Conservation (phyloP, 139 green algal species). For the Chlorella sp. region DNA sequence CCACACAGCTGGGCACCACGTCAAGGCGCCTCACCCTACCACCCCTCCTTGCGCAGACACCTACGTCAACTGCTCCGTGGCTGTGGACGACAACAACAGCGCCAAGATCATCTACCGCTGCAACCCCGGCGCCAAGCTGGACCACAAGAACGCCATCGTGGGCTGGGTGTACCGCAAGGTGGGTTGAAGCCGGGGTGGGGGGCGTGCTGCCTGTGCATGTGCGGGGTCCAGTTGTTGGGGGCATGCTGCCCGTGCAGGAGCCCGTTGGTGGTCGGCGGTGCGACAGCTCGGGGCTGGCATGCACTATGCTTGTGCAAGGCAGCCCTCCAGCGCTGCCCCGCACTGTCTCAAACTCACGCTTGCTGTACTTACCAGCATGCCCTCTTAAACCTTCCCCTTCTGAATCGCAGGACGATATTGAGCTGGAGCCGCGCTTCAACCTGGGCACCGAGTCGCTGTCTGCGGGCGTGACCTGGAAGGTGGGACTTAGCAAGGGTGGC, state of each 20-base stretch:
- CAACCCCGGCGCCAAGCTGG: slow-evolving; percentile 28
- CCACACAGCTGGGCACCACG: too few species aligned
- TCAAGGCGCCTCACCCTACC: too few species aligned
- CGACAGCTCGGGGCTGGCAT: too few species aligned
- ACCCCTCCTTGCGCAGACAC: slow-evolving; percentile 19
- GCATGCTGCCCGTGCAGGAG: too few species aligned
- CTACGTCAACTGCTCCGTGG: slow-evolving; percentile 30
- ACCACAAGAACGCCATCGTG: slow-evolving; percentile 32
- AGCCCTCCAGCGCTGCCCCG: too few species aligned
- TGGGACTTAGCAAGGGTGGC: too few species aligned
- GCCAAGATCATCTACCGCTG: slow-evolving; percentile 37
- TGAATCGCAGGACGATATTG: slow-evolving; percentile 2
- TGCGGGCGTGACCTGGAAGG: slow-evolving; percentile 13
- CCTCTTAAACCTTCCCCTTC: background rate
- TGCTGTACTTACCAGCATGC: background rate
- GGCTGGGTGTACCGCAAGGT: slow-evolving; percentile 41
- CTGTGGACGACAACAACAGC: slow-evolving; percentile 50
- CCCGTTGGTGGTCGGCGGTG: too few species aligned
- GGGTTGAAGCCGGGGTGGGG: too few species aligned
- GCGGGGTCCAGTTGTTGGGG: too few species aligned
- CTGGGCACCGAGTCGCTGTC: slow-evolving; percentile 42
- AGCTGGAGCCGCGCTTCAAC: slow-evolving; percentile 47
- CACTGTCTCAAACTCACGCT: too few species aligned
- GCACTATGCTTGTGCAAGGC: too few species aligned
- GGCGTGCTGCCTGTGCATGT: too few species aligned